Conservation (phyloP, 2,329 filamentous ascomycete genomes). For the Capronia epimyces region DNA sequence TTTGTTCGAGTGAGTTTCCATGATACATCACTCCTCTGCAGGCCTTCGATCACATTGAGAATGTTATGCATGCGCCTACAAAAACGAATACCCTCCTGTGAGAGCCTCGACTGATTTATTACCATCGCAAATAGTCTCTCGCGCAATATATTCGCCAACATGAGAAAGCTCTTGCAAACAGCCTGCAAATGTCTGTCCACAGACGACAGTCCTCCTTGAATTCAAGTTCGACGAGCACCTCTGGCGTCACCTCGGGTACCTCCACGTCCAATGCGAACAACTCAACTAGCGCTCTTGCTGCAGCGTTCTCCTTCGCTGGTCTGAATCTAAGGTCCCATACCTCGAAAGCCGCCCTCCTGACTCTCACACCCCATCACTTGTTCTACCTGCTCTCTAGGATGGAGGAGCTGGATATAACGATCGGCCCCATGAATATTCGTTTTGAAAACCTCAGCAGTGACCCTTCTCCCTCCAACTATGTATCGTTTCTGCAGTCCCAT, state of each 20-base stretch:
- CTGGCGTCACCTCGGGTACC: constrained; percentile 57
- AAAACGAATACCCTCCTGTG: no score
- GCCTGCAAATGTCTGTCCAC: constrained; percentile 66
- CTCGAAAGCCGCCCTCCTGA: constrained; percentile 84
- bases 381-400: constrained; percentile 95
- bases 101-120: background rate
- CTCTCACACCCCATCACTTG: constrained; percentile 89
- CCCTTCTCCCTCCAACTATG: constrained; percentile 81
- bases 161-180: constrained; percentile 95
- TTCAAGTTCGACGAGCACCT: constrained; percentile 53
- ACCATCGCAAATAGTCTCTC: constrained; percentile 62
- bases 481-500: constrained; percentile 71
- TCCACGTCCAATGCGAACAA: constrained; percentile 50
- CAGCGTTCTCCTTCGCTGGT: constrained; percentile 79
- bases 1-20: constrained; percentile 42
- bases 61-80: background rate
- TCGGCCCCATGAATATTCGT: constrained; percentile 93
- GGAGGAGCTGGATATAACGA: constrained; percentile 81
- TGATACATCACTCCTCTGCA: background rate
- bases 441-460: constrained; percentile 91
- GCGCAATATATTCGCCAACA: constrained; percentile 94
- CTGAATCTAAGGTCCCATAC: constrained; percentile 78
- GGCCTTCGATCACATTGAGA: background rate
- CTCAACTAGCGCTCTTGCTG: constrained; percentile 66
- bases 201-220: constrained; percentile 60